Evolutionary conservation across 75 land plant species (phyloP).

Genomic region (Cryptomeria japonica): DNA sequence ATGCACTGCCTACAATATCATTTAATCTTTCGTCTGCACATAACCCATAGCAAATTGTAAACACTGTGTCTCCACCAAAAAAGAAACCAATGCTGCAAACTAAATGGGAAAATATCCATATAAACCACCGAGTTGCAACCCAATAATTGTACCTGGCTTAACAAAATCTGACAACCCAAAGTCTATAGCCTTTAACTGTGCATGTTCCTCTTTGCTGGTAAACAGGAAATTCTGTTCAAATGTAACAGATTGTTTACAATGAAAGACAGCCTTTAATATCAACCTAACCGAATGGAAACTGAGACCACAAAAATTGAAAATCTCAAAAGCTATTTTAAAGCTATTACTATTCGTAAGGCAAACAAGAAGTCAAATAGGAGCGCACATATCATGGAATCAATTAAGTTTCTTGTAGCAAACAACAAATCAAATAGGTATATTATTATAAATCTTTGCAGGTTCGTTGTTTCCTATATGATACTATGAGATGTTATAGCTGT

Average conservation of each 20-base stretch:
- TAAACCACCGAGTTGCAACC: not conserved
- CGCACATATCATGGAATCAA: slow-evolving; percentile 2
- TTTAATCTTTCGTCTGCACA: slow-evolving; percentile 89
- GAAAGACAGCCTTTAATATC: not conserved
- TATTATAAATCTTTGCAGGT: too few species aligned
- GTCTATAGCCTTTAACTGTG: slow-evolving; percentile 83
- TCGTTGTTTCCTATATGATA: too few species aligned
- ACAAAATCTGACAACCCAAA: slow-evolving; percentile 96
- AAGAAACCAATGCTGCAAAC: not conserved
- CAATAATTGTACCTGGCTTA: slow-evolving; percentile 72
- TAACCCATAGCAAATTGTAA: slow-evolving; percentile 9
- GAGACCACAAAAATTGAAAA: slow-evolving; percentile 6
- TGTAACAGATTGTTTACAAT: not conserved
- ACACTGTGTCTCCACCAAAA: not conserved
- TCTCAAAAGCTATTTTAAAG: not conserved
- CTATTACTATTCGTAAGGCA: not conserved
- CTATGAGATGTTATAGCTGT: too few species aligned
- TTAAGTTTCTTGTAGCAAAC: not conserved
- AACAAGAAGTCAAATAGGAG: not conserved
- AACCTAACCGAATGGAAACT: not conserved
- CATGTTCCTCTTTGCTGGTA: slow-evolving; percentile 65
- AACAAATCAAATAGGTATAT: not conserved
- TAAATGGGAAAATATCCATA: not conserved
- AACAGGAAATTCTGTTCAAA: slow-evolving; percentile 86
- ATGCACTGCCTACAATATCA: slow-evolving; percentile 96